Conservation (phyloP, 2,329 filamentous ascomycete genomes). For the Pestalotiopsis sp. region DNA sequence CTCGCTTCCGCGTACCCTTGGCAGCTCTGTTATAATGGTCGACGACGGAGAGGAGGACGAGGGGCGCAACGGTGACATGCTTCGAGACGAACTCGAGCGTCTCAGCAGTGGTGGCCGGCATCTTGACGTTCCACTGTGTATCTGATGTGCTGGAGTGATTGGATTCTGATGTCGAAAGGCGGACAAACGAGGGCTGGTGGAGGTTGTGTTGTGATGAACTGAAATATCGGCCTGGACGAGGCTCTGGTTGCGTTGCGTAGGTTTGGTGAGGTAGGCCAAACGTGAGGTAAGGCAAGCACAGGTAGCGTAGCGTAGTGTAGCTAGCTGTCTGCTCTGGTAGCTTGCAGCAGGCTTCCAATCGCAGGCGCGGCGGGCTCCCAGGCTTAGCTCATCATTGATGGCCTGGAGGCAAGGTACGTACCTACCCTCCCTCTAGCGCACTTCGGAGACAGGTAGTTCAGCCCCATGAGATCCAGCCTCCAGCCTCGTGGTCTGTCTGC, state of each 20-base stretch:
- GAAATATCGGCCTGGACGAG: neutral
- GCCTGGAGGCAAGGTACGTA: neutral
- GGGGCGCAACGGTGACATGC: constrained; percentile 94
- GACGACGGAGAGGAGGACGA: constrained; percentile 96
- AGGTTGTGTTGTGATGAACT: neutral
- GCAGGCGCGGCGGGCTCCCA: neutral
- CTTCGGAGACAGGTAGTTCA: neutral
- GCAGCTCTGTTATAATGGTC: constrained; percentile 96
- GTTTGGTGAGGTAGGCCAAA: neutral
- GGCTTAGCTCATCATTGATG: neutral
- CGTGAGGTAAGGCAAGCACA: constrained; percentile 9
- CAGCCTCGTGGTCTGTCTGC: neutral
- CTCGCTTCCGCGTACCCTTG: constrained; percentile 83
- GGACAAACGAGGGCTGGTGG: neutral
- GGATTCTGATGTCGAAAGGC: neutral
- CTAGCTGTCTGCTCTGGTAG: neutral
- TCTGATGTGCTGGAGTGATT: neutral
- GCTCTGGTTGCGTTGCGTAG: neutral
- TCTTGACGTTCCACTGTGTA: constrained; percentile 45
- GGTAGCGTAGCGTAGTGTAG: neutral
- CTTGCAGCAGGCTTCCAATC: neutral
- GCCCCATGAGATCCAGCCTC: neutral
- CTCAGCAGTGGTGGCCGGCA: constrained; percentile 97
- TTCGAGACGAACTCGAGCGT: constrained; percentile 92
- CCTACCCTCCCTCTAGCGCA: neutral